Conservation (phyloP, 2,329 filamentous ascomycete species). For the Hypoxylon sp. region DNA sequence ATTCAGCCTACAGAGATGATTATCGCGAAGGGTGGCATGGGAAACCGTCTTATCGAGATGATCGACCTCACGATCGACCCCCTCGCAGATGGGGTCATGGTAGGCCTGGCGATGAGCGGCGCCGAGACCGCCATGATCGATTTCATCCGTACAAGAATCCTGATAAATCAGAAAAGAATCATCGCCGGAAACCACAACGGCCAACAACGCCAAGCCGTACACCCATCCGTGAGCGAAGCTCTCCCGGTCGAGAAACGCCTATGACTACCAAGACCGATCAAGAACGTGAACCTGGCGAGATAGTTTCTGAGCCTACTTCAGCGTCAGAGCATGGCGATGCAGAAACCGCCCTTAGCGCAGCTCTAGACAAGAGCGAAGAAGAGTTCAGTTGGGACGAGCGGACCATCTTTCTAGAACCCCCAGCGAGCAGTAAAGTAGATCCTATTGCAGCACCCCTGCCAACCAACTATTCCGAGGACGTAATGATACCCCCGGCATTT, state of each 20-base stretch:
- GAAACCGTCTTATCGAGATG: constrained; percentile 38
- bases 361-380: constrained; percentile 36
- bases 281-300: constrained; percentile 46
- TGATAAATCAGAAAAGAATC: constrained; percentile 35
- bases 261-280: constrained; percentile 28
- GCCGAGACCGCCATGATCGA: constrained; percentile 41
- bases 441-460: constrained; percentile 53
- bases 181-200: constrained; percentile 31
- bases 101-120: constrained; percentile 34
- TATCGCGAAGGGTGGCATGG: constrained; percentile 31
- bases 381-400: constrained; percentile 49
- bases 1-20: constrained; percentile 30
- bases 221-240: constrained; percentile 23
- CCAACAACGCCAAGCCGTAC: constrained; percentile 24
- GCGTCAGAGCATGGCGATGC: constrained; percentile 38
- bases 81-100: constrained; percentile 39
- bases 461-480: constrained; percentile 50
- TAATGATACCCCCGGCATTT: constrained; percentile 53
- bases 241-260: constrained; percentile 24
- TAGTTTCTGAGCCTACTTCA: constrained; percentile 40
- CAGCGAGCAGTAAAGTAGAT: constrained; percentile 45
- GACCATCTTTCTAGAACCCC: constrained; percentile 50
- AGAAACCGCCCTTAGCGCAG: constrained; percentile 14
- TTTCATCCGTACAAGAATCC: constrained; percentile 36
- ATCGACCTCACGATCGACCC: constrained; percentile 38